These are phyloP conservation scores for Neofusicoccum sp. DNA, from an alignment of 2,329 filamentous ascomycete species.

Conservation along the genomic window DNA sequence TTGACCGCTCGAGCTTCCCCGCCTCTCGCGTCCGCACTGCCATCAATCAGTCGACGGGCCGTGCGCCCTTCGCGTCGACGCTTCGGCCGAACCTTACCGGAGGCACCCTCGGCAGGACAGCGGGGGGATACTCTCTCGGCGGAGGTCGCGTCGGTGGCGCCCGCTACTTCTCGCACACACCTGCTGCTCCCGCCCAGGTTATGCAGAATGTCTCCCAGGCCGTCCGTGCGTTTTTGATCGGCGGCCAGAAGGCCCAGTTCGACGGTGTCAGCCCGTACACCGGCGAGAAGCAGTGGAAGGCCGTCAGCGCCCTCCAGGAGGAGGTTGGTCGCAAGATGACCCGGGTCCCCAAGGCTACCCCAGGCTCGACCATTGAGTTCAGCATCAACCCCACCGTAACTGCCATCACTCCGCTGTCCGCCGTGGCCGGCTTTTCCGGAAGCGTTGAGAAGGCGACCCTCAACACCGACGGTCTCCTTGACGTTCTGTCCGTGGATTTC, in stretches of 20 bases:
- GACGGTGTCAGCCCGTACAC: constrained; percentile 70
- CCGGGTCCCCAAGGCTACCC: constrained; percentile 56
- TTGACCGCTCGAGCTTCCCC: constrained; percentile 56
- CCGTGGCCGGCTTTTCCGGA: constrained; percentile 56
- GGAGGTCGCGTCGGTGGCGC: constrained; percentile 70
- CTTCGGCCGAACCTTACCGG: constrained; percentile 91
- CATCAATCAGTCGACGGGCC: constrained; percentile 67
- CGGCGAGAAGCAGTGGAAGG: constrained; percentile 78
- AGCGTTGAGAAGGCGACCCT: constrained; percentile 59
- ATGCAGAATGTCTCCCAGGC: constrained; percentile 94
- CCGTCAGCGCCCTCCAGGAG: constrained; percentile 74
- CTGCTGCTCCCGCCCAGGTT: constrained; percentile 83
- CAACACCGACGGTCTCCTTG: constrained; percentile 80
- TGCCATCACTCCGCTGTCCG: constrained; percentile 73
- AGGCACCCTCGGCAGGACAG: constrained; percentile 78
- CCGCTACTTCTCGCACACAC: constrained; percentile 87
- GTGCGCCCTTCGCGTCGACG: constrained; percentile 84
- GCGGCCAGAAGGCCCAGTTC: constrained; percentile 84
- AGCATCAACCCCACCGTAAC: constrained; percentile 86
- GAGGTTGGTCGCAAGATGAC: constrained; percentile 70
- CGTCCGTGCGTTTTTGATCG: constrained; percentile 88
- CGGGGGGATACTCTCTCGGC: constrained; percentile 84
- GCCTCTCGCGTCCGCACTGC: constrained; percentile 59
- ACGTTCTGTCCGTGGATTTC: constrained; percentile 85
- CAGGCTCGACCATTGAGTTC: constrained; percentile 89